These are phyloP conservation scores for Crithidia acanthocephali DNA, from an alignment of 208 protist genomes.

Conservation along the genomic window DNA sequence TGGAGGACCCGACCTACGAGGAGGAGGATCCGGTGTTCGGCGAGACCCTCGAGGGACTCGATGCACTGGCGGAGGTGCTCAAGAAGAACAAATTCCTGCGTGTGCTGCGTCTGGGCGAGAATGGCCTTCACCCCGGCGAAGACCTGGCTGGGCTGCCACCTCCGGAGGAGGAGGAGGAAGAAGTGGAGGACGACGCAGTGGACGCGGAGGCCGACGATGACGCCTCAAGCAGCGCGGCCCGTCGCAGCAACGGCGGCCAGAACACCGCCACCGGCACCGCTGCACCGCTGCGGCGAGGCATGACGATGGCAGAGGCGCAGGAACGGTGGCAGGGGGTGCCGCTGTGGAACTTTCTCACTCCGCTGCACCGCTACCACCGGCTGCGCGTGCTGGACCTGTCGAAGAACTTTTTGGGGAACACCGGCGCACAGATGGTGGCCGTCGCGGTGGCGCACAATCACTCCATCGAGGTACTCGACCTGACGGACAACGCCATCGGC, in stretches of 20 bases:
- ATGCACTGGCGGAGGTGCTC: slow-evolving; percentile 84
- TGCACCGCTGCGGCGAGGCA: too few relatives aligned
- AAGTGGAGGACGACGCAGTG: slow-evolving; percentile 37
- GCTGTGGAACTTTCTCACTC: slow-evolving; percentile 75
- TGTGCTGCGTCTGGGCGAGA: slow-evolving; percentile 67
- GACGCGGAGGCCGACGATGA: slow-evolving; percentile 23
- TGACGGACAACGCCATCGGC: slow-evolving; percentile 81
- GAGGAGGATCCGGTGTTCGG: slow-evolving; percentile 86
- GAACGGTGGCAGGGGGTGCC: slow-evolving; percentile 70
- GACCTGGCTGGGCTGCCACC: slow-evolving; percentile 47
- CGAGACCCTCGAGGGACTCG: slow-evolving; percentile 70
- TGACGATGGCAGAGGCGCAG: slow-evolving; percentile 27
- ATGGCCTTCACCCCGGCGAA: slow-evolving; percentile 85
- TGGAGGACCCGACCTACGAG: slow-evolving; percentile 76
- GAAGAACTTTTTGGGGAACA: slow-evolving; percentile 67
- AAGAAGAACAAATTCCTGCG: slow-evolving; percentile 93
- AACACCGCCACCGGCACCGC: too few relatives aligned
- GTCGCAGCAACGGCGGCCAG: not conserved
- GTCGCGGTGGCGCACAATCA: slow-evolving; percentile 72
- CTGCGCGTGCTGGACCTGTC: slow-evolving; percentile 79
- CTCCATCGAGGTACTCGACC: slow-evolving; percentile 74
- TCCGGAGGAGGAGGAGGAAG: slow-evolving; percentile 52
- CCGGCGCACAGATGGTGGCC: slow-evolving; percentile 80
- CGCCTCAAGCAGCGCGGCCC: not conserved
- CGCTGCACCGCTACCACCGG: slow-evolving; percentile 75